Percentiles rank a stretch among this genome's conserved stretches.
Evolutionary conservation across 805 yeast species (phyloP).

Genomic region (Henningerozyma blattae): DNA sequence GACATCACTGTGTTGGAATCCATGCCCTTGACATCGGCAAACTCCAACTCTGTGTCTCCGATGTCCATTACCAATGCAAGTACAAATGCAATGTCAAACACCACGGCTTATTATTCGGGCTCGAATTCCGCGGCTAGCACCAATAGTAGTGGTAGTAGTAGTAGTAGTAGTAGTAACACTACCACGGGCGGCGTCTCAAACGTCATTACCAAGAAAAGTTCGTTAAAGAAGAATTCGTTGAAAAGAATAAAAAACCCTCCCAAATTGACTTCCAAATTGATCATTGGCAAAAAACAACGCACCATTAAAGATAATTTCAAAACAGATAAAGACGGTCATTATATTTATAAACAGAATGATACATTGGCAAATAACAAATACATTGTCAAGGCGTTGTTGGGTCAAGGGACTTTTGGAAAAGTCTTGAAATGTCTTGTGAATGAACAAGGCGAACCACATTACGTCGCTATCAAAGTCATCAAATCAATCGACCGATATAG

Average conservation of each 20-base stretch:
- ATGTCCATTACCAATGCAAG: too few species aligned
- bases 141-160: not conserved
- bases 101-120: too few species aligned
- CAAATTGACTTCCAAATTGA: not conserved
- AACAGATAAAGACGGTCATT: constrained; percentile 62
- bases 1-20: constrained; percentile 13
- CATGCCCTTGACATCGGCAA: too few species aligned
- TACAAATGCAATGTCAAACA: too few species aligned
- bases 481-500: constrained; percentile 87
- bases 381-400: constrained; percentile 54
- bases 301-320: constrained; percentile 7
- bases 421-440: constrained; percentile 84
- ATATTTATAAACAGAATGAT: constrained; percentile 46
- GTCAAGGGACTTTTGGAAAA: constrained; percentile 97
- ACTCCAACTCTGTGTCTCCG: too few species aligned
- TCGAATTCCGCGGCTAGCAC: too few species aligned
- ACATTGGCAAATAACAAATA: constrained; percentile 49
- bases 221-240: not conserved
- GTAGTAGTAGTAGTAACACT: constrained; percentile 1
- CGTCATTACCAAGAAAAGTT: not conserved
- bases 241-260: constrained; percentile 1
- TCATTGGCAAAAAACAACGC: not conserved
- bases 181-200: constrained; percentile 1
- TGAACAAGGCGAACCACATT: constrained; percentile 15
- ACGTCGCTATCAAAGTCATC: constrained; percentile 86